Conservation (phyloP, 148 eudicot species). For the Arctostaphylos glauca region DNA sequence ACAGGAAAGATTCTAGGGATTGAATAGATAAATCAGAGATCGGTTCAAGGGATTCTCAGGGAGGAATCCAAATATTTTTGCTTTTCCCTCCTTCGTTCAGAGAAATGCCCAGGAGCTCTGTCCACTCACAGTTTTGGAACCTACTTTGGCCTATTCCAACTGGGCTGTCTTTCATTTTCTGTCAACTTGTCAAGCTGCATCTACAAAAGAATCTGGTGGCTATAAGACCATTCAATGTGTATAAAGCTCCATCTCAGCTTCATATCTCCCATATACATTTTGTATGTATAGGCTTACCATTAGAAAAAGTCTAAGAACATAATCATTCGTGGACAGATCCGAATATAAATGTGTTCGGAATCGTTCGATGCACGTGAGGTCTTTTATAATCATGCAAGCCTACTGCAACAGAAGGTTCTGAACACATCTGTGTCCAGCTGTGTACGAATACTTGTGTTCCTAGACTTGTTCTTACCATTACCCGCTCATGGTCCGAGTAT, state of each 20-base stretch:
- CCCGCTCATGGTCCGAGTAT: too few species aligned
- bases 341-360: too few species aligned
- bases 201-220: neutral
- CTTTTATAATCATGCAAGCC: too few species aligned
- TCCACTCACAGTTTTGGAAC: neutral
- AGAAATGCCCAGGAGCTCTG: neutral
- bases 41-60: neutral
- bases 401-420: too few species aligned
- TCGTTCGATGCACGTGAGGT: too few species aligned
- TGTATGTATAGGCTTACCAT: too few species aligned
- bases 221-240: neutral
- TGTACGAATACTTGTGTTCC: too few species aligned
- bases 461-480: too few species aligned
- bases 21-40: neutral
- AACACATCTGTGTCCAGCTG: too few species aligned
- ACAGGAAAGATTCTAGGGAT: too few species aligned
- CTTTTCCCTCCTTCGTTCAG: neutral
- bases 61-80: neutral
- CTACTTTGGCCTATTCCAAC: neutral
- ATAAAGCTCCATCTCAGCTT: neutral
- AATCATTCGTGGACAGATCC: too few species aligned
- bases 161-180: neutral
- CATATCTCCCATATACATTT: neutral
- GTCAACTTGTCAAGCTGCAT: constrained; percentile 1
- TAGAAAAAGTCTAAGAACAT: too few species aligned